These are phyloP conservation scores for Zalaria obscura DNA, from an alignment of 2,329 filamentous ascomycete genomes.

Conservation along the genomic window DNA sequence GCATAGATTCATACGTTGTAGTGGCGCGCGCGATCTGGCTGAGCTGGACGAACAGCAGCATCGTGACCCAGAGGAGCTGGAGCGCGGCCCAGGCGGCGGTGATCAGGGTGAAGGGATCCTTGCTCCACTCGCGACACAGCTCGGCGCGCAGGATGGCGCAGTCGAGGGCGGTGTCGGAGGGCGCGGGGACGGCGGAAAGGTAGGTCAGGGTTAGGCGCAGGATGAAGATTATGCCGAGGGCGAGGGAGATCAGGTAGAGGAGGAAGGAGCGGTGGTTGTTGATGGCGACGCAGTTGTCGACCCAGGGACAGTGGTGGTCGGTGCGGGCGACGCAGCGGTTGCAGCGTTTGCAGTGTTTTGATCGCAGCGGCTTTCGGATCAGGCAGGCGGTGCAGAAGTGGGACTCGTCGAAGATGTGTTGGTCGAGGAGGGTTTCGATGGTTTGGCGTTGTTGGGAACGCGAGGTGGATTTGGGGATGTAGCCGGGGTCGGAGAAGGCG, in stretches of 20 bases:
- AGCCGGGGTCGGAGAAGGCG: conserved; percentile 84
- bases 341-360: conserved; percentile 90
- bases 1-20: conserved; percentile 97
- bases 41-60: conserved; percentile 89
- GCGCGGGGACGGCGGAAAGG: conserved; percentile 43
- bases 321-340: conserved; percentile 88
- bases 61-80: conserved; percentile 91
- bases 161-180: conserved; percentile 24
- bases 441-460: conserved; percentile 79
- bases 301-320: conserved; percentile 97
- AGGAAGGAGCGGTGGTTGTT: conserved; percentile 97
- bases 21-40: conserved; percentile 83
- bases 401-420: conserved; percentile 83
- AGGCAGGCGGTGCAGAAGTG: conserved; percentile 94
- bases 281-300: conserved; percentile 87
- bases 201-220: conserved; percentile 62
- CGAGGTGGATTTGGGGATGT: conserved; percentile 78
- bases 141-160: conserved; percentile 66
- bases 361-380: conserved; percentile 81
- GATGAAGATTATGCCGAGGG: conserved; percentile 58
- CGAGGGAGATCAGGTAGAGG: conserved; percentile 69
- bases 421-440: conserved; percentile 71
- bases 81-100: conserved; percentile 65
- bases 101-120: conserved; percentile 72
- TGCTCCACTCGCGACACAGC: conserved; percentile 63